Evolutionary conservation across 2,329 filamentous ascomycete genomes (phyloP).

Genomic region (Sporothrix phasma): DNA sequence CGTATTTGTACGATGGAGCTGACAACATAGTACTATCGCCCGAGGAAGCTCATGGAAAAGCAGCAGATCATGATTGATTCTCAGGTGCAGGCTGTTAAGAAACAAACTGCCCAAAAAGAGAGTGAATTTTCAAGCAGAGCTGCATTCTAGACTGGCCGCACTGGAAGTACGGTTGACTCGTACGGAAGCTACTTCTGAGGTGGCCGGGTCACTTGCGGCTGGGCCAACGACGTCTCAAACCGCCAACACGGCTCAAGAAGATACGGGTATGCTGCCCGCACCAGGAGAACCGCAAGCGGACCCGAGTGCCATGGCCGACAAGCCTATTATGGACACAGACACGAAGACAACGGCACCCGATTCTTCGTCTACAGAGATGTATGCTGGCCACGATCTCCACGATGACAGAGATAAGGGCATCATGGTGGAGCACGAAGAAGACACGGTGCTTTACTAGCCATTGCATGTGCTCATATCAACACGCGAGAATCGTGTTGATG

Average conservation of each 20-base stretch:
- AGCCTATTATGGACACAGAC: conserved; percentile 21
- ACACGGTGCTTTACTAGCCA: conserved; percentile 76
- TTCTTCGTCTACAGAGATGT: conserved; percentile 24
- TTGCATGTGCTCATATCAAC: not conserved
- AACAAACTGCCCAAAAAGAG: conserved; percentile 53
- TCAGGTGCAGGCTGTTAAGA: conserved; percentile 58
- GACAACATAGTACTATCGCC: conserved; percentile 63
- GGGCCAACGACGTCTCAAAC: not conserved
- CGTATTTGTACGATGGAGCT: not conserved
- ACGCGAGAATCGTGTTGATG: too few relatives aligned
- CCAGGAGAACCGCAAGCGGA: not conserved
- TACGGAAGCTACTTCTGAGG: not conserved
- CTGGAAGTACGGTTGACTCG: conserved; percentile 23
- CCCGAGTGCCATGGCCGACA: not conserved
- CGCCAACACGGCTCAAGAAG: not conserved
- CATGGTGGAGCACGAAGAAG: conserved; percentile 75
- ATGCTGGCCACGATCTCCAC: conserved; percentile 28
- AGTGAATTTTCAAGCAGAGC: conserved; percentile 50
- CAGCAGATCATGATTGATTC: conserved; percentile 62
- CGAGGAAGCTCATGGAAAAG: conserved; percentile 61
- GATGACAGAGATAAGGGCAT: conserved; percentile 71
- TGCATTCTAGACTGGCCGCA: conserved; percentile 31
- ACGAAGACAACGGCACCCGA: conserved; percentile 18
- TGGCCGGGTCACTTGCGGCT: not conserved
- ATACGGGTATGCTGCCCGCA: not conserved